These are phyloP conservation scores for Buddleja alternifolia DNA, from an alignment of 257 asterid species.

Conservation along the genomic window DNA sequence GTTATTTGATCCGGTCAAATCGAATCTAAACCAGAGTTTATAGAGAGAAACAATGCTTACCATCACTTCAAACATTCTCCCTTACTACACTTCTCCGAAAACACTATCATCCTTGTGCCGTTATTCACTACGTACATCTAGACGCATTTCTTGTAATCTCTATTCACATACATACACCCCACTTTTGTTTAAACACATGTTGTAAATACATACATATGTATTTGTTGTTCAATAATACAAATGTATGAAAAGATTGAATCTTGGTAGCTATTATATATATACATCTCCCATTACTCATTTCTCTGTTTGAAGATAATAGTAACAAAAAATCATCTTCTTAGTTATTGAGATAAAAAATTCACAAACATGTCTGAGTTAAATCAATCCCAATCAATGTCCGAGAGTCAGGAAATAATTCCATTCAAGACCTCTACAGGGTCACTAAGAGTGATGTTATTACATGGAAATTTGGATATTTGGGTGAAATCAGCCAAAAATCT, in stretches of 20 bases:
- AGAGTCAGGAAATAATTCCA: constrained; percentile 63
- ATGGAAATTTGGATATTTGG: constrained; percentile 88
- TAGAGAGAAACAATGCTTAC: no score
- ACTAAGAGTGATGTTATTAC: constrained; percentile 52
- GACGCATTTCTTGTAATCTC: no score
- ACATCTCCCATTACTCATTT: not conserved
- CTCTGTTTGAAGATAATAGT: no score
- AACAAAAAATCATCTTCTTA: not conserved
- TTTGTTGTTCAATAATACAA: not conserved
- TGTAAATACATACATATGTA: no score
- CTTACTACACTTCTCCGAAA: no score
- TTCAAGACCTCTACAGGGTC: constrained; percentile 66
- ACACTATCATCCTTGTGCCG: no score
- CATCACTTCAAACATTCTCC: no score
- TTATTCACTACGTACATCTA: no score
- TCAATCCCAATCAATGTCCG: constrained; percentile 52
- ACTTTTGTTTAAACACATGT: no score
- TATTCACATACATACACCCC: no score
- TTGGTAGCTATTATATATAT: constrained; percentile 6
- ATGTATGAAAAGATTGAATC: constrained; percentile 27
- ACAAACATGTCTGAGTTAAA: constrained; percentile 51
- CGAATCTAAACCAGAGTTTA: no score
- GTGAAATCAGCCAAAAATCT: constrained; percentile 73
- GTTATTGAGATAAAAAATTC: not conserved
- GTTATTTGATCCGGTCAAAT: no score